A percentile compares a stretch with the other conserved stretches of the same genome.
phyloP scores from a whole-genome alignment of 805 yeast species.

The Kazachstania martiniae region DNA sequence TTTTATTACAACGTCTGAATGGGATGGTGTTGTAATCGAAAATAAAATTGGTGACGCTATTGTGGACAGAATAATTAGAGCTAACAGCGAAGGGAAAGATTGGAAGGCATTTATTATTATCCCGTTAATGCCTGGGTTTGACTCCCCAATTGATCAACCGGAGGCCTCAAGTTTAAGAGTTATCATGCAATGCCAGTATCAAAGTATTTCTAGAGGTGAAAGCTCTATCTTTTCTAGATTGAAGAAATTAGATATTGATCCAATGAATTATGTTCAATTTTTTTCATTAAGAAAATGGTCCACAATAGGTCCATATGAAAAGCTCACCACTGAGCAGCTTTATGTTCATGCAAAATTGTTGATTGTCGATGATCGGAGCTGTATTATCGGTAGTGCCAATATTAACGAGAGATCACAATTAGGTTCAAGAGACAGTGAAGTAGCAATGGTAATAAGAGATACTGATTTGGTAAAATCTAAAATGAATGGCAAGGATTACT shows the following conservation, averaged over 20 bases:
- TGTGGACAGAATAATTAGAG: slow-evolving; percentile 90
- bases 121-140: slow-evolving; percentile 97
- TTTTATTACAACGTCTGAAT: slow-evolving; percentile 78
- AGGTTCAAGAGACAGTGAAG: slow-evolving; percentile 89
- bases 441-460: slow-evolving; percentile 83
- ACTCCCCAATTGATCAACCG: slow-evolving; percentile 81
- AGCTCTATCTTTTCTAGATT: slow-evolving; percentile 80
- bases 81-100: slow-evolving; percentile 58
- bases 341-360: slow-evolving; percentile 89
- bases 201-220: slow-evolving; percentile 85
- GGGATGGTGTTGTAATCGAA: slow-evolving; percentile 73
- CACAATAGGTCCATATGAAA: slow-evolving; percentile 63
- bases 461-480: slow-evolving; percentile 50
- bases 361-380: slow-evolving; percentile 87
- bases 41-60: slow-evolving; percentile 89
- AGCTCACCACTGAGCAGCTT: slow-evolving; percentile 77
- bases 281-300: slow-evolving; percentile 95
- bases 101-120: slow-evolving; percentile 91
- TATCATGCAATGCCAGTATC: slow-evolving; percentile 92
- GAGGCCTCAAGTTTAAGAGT: slow-evolving; percentile 93
- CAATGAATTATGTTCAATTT: slow-evolving; percentile 85
- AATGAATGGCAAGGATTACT: slow-evolving; percentile 76
- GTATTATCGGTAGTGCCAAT: slow-evolving; percentile 94
- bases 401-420: slow-evolving; percentile 94
- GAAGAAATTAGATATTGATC: slow-evolving; percentile 68